These are phyloP conservation scores for Eustoma russellianum DNA, from an alignment of 257 asterid genomes.

Conservation along the genomic window DNA sequence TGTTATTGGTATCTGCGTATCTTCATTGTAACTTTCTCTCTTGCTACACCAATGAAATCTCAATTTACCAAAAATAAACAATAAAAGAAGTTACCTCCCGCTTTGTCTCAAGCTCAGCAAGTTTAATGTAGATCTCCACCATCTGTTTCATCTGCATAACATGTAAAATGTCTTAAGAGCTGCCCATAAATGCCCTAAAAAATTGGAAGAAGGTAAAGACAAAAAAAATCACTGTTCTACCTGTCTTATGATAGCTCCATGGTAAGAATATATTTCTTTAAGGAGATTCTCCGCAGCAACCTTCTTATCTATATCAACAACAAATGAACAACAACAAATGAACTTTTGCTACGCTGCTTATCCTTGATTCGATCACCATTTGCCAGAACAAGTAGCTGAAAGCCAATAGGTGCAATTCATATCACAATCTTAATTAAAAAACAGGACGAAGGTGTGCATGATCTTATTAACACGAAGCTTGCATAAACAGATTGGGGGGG, in stretches of 20 bases:
- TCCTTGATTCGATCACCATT: conserved; percentile 98
- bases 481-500: too few relatives aligned
- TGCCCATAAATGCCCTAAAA: conserved; percentile 8
- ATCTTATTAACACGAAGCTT: too few relatives aligned
- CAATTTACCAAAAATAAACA: conserved; percentile 1
- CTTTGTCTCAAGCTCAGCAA: conserved; percentile 93
- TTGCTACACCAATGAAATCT: too few relatives aligned
- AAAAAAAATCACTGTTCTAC: conserved; percentile 27
- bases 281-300: conserved; percentile 89
- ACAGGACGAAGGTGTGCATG: not conserved
- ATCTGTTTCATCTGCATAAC: conserved; percentile 78
- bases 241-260: conserved; percentile 69
- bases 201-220: conserved; percentile 6
- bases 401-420: conserved; percentile 4
- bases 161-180: conserved; percentile 16
- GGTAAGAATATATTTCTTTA: conserved; percentile 64
- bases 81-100: conserved; percentile 52
- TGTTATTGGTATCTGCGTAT: too few relatives aligned
- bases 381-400: conserved; percentile 86
- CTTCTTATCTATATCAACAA: conserved; percentile 88
- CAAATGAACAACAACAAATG: too few relatives aligned
- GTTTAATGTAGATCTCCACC: conserved; percentile 97
- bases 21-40: too few relatives aligned
- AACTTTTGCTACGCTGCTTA: conserved; percentile 89
- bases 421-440: not conserved